Evolutionary conservation across 2,329 filamentous ascomycete species (phyloP).

Genomic region (Colletotrichum australisinense): DNA sequence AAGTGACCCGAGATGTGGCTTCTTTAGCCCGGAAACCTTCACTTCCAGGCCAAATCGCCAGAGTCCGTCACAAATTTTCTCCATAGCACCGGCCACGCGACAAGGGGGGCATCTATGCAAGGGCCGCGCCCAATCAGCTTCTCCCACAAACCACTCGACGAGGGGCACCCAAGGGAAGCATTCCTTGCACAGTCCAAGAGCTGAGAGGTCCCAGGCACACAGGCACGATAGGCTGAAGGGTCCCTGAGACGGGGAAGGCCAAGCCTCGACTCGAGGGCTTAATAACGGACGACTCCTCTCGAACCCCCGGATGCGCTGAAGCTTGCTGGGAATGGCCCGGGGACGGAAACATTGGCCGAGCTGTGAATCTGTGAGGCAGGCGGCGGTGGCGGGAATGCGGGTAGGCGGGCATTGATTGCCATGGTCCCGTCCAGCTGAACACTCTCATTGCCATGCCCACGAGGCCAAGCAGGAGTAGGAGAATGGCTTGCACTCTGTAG

Average conservation of each 20-base stretch:
- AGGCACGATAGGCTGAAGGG: not conserved
- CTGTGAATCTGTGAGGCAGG: not conserved
- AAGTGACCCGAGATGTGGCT: not conserved
- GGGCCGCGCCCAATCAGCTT: conserved; percentile 23
- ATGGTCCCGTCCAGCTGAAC: not conserved
- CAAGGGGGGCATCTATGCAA: conserved; percentile 26
- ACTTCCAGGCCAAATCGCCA: not conserved
- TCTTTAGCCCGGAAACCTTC: not conserved
- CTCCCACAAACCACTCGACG: not conserved
- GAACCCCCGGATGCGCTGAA: not conserved
- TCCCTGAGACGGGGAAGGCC: not conserved
- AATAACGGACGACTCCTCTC: conserved; percentile 2
- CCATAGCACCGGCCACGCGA: conserved; percentile 15
- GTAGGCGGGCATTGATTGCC: not conserved
- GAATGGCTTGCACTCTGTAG: not conserved
- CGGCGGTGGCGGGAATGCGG: not conserved
- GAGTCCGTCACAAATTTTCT: conserved; percentile 17
- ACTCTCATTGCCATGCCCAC: not conserved
- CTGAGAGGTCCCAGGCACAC: too few relatives aligned
- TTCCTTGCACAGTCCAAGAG: not conserved
- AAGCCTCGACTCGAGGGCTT: not conserved
- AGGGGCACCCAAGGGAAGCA: conserved; percentile 9
- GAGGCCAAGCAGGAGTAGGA: too few relatives aligned
- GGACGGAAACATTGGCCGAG: conserved; percentile 5
- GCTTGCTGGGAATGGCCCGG: conserved; percentile 13